Base-by-base conservation (phyloP, 2,329 filamentous ascomycete genomes). In the Teratosphaeria epicoccoides region DNA sequence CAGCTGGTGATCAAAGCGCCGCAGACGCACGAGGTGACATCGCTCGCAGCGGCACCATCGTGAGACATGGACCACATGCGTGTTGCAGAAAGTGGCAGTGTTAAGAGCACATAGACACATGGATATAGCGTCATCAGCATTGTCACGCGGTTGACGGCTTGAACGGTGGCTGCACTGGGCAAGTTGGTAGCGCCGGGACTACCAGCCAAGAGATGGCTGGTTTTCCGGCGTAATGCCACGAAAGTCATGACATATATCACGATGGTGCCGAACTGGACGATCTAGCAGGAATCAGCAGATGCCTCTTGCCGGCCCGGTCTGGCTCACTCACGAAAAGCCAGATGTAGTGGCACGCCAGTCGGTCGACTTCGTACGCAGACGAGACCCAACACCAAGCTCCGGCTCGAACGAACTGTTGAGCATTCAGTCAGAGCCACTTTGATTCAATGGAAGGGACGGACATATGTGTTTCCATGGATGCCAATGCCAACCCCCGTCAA, bases 361-460 rank as follows among this genome's bases (percentile, higher is more conserved):
- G 79, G 6, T 83, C 71, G 2, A 69, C 63, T 43, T 76, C 71
- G 57, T 78, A 79, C 14, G 74, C 67, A 3, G 71, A 67, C 52
- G 79, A 79, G 52, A 85, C 76, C 82, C 82, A 85, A 64, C 82
- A 85, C 81, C 83, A 87, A 7, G 80, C 76, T 9, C 79, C 79
- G 25, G 82, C 82, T 17, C 81, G 73, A n/a, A 83, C 80, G 52
- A 82, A 86, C 47, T 82, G 20, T 20, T 17, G 12, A 26, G 24
- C 24, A 48, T 11, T 33, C 12, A 23, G 26, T 20, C 14, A 20
- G 25, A 22, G 10, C 7, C n/a, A 14, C 9, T 5, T 6, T 17
- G 14, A 17, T 40, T 7, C 14, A 17, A 17, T 7, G 12, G 14
- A 67, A 28, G 69, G 65, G 1, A 25, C 20, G 29, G n/a, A 49